Evolutionary conservation across 257 asterid genomes (phyloP).

Genomic region (Solanum virginianum): DNA sequence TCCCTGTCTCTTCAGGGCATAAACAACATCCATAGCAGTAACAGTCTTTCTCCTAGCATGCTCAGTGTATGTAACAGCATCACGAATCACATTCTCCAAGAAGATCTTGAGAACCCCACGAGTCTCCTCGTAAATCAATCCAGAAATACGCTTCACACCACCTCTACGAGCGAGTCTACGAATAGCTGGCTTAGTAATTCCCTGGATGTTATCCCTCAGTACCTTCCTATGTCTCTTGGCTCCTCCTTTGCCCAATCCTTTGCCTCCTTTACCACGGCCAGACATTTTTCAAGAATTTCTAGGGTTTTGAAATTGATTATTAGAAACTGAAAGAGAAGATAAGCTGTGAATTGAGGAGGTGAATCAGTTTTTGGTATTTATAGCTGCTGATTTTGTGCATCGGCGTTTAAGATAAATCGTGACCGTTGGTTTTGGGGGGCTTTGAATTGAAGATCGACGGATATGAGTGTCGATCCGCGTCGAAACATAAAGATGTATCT

Average conservation of each 20-base stretch:
- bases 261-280: constrained; percentile 15
- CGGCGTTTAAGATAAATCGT: neutral
- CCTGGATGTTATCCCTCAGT: constrained; percentile 3
- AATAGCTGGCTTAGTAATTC: constrained; percentile 7
- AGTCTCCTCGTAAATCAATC: constrained; percentile 7
- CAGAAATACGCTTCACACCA: constrained; percentile 9
- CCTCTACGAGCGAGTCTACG: constrained; percentile 8
- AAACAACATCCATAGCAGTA: constrained; percentile 10
- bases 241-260: constrained; percentile 12
- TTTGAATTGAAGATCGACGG: neutral
- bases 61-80: constrained; percentile 11
- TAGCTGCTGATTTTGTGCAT: neutral
- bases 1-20: constrained; percentile 11
- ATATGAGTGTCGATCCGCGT: neutral
- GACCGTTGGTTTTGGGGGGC: neutral
- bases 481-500: neutral
- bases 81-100: constrained; percentile 5
- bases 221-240: constrained; percentile 13
- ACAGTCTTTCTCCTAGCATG: constrained; percentile 14
- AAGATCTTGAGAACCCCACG: constrained; percentile 3
- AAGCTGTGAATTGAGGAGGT: rapidly evolving
- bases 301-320: neutral
- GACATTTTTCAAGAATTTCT: constrained; percentile 9
- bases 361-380: neutral
- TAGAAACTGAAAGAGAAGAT: neutral